Conservation (phyloP, 257 asterid species). For the Ophiorrhiza pumila region DNA sequence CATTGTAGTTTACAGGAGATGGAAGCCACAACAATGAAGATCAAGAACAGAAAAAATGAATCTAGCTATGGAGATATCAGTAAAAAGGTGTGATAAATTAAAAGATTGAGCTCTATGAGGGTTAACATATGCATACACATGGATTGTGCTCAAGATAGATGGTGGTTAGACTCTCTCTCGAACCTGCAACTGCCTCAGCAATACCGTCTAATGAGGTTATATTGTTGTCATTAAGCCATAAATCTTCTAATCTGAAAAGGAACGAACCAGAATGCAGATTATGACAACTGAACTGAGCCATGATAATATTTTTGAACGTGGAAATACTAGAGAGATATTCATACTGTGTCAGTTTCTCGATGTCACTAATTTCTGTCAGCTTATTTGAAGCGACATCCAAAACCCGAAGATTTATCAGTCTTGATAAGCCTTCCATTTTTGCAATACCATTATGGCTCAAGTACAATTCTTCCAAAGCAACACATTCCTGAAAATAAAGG, state of each 20-base stretch:
- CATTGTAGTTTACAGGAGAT: background rate
- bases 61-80: background rate
- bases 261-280: conserved; percentile 22
- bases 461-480: conserved; percentile 87
- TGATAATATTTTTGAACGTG: background rate
- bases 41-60: background rate
- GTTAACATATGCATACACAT: conserved; percentile 52
- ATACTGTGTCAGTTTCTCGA: conserved; percentile 58
- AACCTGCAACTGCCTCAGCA: conserved; percentile 66
- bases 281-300: conserved; percentile 5
- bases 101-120: background rate
- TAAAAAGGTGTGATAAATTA: background rate
- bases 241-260: conserved; percentile 72
- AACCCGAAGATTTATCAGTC: conserved; percentile 73
- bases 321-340: conserved; percentile 5
- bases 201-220: conserved; percentile 64
- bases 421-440: conserved; percentile 89
- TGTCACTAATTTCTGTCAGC: conserved; percentile 68
- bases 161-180: conserved; percentile 71
- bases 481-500: conserved; percentile 58
- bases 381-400: conserved; percentile 90
- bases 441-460: conserved; percentile 93
- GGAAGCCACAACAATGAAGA: background rate
- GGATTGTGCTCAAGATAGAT: conserved; percentile 96
- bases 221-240: conserved; percentile 96